Percentiles rank a stretch among this genome's conserved stretches.
Conservation (phyloP, 1,284 basidiomycete genomes). For the Malassezia brasiliensis region DNA sequence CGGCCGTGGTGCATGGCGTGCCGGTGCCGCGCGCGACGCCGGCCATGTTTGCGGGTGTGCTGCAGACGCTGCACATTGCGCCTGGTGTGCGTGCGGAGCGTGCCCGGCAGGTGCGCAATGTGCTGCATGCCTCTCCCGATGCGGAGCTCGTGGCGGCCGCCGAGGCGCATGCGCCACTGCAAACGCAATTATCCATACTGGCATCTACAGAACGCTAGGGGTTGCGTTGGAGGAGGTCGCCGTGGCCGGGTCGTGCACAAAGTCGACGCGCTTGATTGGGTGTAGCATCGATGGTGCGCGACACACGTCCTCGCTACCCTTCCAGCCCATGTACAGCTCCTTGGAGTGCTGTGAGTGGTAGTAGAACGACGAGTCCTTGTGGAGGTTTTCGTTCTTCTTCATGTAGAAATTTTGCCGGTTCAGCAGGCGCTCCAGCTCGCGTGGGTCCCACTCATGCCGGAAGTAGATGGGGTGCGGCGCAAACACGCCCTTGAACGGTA, state of each 20-base stretch:
- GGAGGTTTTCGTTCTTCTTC: conserved; percentile 46
- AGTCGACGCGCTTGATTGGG: conserved; percentile 43
- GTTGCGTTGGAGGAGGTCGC: background rate
- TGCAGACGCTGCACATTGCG: conserved; percentile 9
- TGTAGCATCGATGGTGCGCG: conserved; percentile 44
- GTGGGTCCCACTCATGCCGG: conserved; percentile 44
- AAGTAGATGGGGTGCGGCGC: conserved; percentile 48
- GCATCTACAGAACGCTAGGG: background rate
- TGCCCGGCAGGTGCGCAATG: background rate
- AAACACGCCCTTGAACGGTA: conserved; percentile 48
- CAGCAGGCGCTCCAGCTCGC: conserved; percentile 41
- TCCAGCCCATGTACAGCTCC: conserved; percentile 47
- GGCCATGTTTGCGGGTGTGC: conserved; percentile 6
- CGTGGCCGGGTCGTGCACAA: background rate
- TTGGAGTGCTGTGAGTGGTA: conserved; percentile 44
- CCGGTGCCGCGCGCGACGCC: conserved; percentile 4
- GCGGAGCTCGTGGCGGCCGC: background rate
- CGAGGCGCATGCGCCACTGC: background rate
- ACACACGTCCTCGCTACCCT: conserved; percentile 42
- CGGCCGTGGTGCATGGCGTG: background rate
- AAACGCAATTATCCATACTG: background rate
- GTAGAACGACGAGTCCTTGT: conserved; percentile 46
- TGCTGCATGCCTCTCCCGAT: background rate
- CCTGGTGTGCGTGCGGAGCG: background rate
- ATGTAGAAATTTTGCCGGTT: conserved; percentile 47